Conservation (phyloP, 345 rosid genomes). For the Sisymbrium irio region DNA sequence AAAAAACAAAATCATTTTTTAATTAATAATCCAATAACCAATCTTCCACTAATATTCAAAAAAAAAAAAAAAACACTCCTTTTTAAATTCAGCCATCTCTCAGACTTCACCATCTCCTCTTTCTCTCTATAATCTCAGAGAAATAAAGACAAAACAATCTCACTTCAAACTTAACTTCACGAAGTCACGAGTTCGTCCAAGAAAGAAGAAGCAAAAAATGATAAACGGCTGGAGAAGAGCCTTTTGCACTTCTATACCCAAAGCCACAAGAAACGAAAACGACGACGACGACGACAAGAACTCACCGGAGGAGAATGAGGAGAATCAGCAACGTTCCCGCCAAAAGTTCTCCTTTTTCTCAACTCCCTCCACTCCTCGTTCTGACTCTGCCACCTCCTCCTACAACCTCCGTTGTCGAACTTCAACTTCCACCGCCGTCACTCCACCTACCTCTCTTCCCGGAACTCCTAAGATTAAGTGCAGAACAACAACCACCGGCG, state of each 20-base stretch:
- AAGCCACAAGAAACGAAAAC: conserved; percentile 41
- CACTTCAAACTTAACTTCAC: too few species aligned
- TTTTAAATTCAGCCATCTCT: conserved; percentile 23
- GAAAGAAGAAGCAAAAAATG: conserved; percentile 37
- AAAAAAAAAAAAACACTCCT: background rate
- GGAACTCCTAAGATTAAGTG: conserved; percentile 63
- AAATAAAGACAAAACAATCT: too few species aligned
- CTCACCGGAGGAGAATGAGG: conserved; percentile 1
- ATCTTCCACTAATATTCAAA: conserved; percentile 19
- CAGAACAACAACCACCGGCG: conserved; percentile 43
- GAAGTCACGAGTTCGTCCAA: conserved; percentile 22
- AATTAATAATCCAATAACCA: conserved; percentile 10
- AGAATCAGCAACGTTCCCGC: conserved; percentile 36
- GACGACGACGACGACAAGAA: conserved; percentile 14
- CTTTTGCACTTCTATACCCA: conserved; percentile 77
- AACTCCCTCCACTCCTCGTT: conserved; percentile 73
- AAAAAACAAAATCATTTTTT: background rate
- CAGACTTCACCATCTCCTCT: conserved; percentile 3
- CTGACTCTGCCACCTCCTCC: conserved; percentile 33
- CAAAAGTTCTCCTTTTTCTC: conserved; percentile 63
- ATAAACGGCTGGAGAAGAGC: conserved; percentile 89
- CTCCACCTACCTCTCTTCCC: conserved; percentile 45
- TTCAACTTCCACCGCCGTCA: conserved; percentile 15
- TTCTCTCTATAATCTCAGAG: background rate
- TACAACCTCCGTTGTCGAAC: conserved; percentile 64